A percentile compares a stretch with the other conserved stretches of the same genome.
These are phyloP conservation scores for Aegilops umbellulata DNA, from an alignment of 176 grass and related monocot species.

Conservation along the genomic window DNA sequence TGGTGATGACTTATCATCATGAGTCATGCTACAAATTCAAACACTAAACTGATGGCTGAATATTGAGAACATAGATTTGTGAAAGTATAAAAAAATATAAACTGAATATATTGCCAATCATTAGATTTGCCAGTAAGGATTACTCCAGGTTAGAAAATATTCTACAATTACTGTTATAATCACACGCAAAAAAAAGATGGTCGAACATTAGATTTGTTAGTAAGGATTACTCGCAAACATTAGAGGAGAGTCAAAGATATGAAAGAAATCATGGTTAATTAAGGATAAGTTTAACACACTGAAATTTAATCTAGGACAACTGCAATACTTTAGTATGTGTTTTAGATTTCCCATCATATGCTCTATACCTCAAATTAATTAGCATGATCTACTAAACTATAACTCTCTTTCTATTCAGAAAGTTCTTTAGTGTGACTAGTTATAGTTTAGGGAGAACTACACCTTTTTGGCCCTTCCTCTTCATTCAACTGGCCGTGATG, in stretches of 20 bases:
- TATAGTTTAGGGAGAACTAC: too few species aligned
- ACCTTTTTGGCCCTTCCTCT: slow-evolving; percentile 17
- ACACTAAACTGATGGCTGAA: background rate
- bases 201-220: too few species aligned
- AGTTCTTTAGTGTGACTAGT: too few species aligned
- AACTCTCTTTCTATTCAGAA: too few species aligned
- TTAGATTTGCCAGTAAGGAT: background rate
- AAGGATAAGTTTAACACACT: background rate
- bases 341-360: background rate
- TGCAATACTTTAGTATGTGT: background rate
- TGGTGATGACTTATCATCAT: background rate
- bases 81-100: background rate
- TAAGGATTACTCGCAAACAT: too few species aligned
- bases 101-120: background rate
- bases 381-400: background rate
- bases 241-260: background rate
- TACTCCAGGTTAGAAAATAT: background rate
- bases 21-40: background rate
- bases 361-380: background rate
- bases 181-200: background rate
- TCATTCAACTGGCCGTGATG: slow-evolving; percentile 32
- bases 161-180: background rate
- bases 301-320: background rate
- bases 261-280: background rate
- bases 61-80: background rate